Evolutionary conservation across 148 eudicot genomes (phyloP).

Genomic region (Camellia granthamiana): DNA sequence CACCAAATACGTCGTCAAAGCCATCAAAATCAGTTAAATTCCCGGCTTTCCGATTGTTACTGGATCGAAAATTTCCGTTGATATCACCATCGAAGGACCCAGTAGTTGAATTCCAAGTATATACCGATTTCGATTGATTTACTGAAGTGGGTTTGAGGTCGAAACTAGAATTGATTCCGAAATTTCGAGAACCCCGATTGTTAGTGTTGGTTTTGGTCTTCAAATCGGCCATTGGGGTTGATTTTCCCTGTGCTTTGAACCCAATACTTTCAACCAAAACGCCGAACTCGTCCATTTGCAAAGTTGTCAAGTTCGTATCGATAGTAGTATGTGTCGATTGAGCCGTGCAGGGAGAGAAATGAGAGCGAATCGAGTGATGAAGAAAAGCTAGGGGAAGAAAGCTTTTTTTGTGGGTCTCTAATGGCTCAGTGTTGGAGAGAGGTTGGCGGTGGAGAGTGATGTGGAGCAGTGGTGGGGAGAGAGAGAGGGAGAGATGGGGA

Average conservation of each 20-base stretch:
- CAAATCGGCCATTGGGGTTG: constrained; percentile 70
- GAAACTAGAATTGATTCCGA: constrained; percentile 20
- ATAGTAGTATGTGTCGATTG: background rate
- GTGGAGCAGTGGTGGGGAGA: background rate
- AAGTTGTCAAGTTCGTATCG: background rate
- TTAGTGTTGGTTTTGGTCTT: constrained; percentile 39
- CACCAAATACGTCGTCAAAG: constrained; percentile 43
- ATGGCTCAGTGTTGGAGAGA: background rate
- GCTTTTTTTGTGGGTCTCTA: background rate
- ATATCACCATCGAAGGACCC: constrained; percentile 40
- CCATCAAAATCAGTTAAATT: constrained; percentile 27
- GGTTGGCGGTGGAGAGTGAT: background rate
- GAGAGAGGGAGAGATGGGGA: background rate
- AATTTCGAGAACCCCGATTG: constrained; percentile 13
- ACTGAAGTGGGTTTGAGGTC: constrained; percentile 15
- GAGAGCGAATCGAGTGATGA: background rate
- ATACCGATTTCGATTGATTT: constrained; percentile 17
- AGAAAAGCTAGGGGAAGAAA: background rate
- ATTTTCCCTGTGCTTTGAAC: constrained; percentile 62
- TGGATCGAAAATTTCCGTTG: constrained; percentile 40
- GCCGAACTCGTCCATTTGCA: constrained; percentile 74
- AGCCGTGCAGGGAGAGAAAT: constrained; percentile 6
- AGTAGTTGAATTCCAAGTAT: constrained; percentile 19
- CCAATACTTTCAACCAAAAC: constrained; percentile 77
- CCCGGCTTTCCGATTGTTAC: constrained; percentile 19